Conservation (phyloP, 371 early-diverging fungal species). For the Mortierella polycephala region DNA sequence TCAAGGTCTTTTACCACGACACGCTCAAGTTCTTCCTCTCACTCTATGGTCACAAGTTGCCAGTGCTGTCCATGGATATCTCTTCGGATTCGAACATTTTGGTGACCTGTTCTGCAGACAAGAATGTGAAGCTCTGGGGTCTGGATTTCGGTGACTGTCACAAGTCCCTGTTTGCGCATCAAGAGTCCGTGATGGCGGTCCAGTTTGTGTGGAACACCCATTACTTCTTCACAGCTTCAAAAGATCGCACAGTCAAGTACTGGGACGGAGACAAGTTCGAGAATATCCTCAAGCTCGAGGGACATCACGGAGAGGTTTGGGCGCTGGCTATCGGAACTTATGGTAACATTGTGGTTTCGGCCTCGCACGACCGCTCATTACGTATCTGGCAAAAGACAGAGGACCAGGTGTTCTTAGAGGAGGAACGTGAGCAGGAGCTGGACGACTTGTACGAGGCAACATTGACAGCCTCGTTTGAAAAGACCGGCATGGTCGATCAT, state of each 20-base stretch:
- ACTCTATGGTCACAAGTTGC: constrained; percentile 97
- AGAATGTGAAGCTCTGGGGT: constrained; percentile 98
- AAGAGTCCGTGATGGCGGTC: constrained; percentile 88
- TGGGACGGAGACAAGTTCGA: constrained; percentile 99
- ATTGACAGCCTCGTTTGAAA: constrained; percentile 74
- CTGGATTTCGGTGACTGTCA: constrained; percentile 99
- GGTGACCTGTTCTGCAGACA: constrained; percentile 94
- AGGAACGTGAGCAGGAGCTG: constrained; percentile 94
- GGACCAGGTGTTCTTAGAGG: constrained; percentile 93
- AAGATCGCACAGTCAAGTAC: constrained; percentile 92
- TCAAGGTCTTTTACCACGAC: constrained; percentile 96
- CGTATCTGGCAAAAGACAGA: constrained; percentile 96
- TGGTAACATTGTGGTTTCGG: constrained; percentile 87
- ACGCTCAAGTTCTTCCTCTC: constrained; percentile 96
- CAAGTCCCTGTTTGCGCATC: constrained; percentile 92
- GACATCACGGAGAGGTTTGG: constrained; percentile 95
- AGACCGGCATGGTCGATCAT: constrained; percentile 61
- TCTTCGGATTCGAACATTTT: constrained; percentile 91
- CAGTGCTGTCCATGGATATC: constrained; percentile 95
- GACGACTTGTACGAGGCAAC: constrained; percentile 89
- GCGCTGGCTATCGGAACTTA: constrained; percentile 87
- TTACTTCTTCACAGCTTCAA: constrained; percentile 91
- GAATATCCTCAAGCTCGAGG: constrained; percentile 91
- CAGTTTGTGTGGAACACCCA: constrained; percentile 94
- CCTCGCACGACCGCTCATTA: constrained; percentile 92